Conservation (phyloP, 257 asterid species). For the Coffea canephora region DNA sequence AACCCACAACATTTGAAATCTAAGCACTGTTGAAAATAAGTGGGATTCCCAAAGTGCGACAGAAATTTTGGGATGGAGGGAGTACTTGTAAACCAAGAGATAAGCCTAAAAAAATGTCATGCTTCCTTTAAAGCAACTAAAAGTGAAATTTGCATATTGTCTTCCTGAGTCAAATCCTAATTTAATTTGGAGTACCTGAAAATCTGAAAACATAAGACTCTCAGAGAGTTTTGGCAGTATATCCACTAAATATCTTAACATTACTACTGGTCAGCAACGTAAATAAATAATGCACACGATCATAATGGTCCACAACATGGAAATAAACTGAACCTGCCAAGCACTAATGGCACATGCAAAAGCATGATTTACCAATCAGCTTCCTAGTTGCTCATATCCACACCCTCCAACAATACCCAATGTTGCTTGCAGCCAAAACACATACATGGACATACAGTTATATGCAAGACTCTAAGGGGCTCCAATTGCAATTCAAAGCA, state of each 20-base stretch:
- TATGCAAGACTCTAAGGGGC: not conserved
- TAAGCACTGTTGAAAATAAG: no score
- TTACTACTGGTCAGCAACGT: no score
- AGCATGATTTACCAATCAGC: not conserved
- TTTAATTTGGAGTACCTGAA: not conserved
- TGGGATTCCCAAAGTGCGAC: no score
- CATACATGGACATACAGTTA: not conserved
- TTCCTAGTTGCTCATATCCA: not conserved
- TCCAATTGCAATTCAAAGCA: not conserved
- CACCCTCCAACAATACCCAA: not conserved
- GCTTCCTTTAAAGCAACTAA: not conserved
- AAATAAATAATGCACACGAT: not conserved
- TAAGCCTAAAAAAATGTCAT: not conserved
- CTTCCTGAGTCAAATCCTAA: not conserved
- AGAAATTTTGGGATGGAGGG: no score
- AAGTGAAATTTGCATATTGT: not conserved
- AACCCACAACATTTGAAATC: no score
- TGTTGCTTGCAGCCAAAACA: not conserved
- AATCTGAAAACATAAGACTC: not conserved
- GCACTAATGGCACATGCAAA: not conserved
- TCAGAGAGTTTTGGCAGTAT: not conserved
- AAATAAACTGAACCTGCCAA: not conserved
- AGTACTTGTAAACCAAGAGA: not conserved
- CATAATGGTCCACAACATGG: not conserved
- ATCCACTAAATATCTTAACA: no score